Percentiles rank a stretch among this genome's conserved stretches.
These are phyloP conservation scores for Leptographium lundbergii DNA, from an alignment of 2,329 filamentous ascomycete genomes.

Conservation along the genomic window DNA sequence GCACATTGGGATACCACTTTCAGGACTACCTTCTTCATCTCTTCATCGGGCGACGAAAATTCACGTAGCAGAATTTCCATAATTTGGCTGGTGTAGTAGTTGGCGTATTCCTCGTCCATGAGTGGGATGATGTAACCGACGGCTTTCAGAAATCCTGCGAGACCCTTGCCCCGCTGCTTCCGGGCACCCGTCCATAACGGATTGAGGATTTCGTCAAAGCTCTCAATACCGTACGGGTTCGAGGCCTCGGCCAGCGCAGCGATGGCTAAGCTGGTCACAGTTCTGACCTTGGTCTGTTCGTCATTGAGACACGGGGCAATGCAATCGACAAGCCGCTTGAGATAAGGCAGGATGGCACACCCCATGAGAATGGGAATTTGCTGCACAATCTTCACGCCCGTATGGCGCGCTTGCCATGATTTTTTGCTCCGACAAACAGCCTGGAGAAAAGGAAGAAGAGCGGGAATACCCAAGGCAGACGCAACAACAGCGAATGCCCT, in stretches of 20 bases:
- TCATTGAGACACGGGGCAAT: conserved; percentile 94
- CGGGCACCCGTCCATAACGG: conserved; percentile 92
- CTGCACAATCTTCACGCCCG: conserved; percentile 97
- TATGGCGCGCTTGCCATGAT: conserved; percentile 96
- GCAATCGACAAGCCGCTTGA: conserved; percentile 92
- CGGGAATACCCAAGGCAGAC: conserved; percentile 88
- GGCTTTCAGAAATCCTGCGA: conserved; percentile 92
- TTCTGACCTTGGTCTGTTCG: conserved; percentile 94
- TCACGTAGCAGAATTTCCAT: conserved; percentile 97
- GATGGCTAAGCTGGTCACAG: conserved; percentile 88
- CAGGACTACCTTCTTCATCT: conserved; percentile 99
- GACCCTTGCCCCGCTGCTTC: conserved; percentile 90
- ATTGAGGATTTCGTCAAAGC: conserved; percentile 94
- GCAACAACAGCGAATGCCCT: conserved; percentile 95
- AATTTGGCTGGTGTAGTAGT: conserved; percentile 96
- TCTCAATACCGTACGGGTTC: conserved; percentile 97
- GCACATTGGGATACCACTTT: conserved; percentile 97
- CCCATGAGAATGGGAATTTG: conserved; percentile 99
- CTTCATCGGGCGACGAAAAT: conserved; percentile 92
- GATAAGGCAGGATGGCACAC: conserved; percentile 85
- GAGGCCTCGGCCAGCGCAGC: conserved; percentile 91
- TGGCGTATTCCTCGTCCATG: conserved; percentile 99
- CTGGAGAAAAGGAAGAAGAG: conserved; percentile 83
- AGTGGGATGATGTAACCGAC: conserved; percentile 96
- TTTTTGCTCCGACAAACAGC: conserved; percentile 98